Conservation (phyloP, 2,329 filamentous ascomycete species). For the Trichoderma cornu-damae region DNA sequence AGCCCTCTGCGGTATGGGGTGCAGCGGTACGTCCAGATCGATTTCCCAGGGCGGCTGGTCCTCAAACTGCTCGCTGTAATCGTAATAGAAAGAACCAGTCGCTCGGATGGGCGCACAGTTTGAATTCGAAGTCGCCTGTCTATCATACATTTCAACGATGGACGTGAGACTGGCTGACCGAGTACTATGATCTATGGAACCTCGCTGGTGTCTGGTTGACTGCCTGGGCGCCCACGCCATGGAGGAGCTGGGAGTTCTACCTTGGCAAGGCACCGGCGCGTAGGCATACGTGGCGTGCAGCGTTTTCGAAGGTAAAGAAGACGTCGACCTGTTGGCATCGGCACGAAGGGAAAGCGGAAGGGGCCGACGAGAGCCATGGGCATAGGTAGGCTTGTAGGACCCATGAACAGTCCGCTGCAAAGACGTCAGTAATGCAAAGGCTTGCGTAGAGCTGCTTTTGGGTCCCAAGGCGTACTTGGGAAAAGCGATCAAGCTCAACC, state of each 20-base stretch:
- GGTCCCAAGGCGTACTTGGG: constrained; percentile 34
- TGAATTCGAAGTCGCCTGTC: constrained; percentile 26
- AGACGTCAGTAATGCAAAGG: constrained; percentile 8
- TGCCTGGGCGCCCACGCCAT: constrained; percentile 26
- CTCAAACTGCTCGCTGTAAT: constrained; percentile 50
- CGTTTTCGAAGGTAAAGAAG: constrained; percentile 34
- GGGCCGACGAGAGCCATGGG: constrained; percentile 33
- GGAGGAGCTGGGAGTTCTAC: constrained; percentile 37
- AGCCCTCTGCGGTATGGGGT: constrained; percentile 30
- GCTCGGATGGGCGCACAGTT: constrained; percentile 29
- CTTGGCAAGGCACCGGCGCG: constrained; percentile 24
- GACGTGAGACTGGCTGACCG: constrained; percentile 48
- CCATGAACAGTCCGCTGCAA: constrained; percentile 43
- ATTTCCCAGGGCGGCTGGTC: constrained; percentile 24
- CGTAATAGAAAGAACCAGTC: constrained; percentile 44
- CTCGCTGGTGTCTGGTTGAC: constrained; percentile 32
- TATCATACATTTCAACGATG: constrained; percentile 45
- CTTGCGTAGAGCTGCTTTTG: neutral
- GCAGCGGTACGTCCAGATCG: constrained; percentile 25
- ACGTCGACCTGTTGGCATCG: constrained; percentile 39
- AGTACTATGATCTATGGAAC: constrained; percentile 35
- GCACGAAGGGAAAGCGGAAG: constrained; percentile 38
- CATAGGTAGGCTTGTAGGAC: constrained; percentile 37
- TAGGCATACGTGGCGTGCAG: constrained; percentile 27
- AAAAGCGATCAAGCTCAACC: constrained; percentile 45